Conservation (phyloP, 2,329 filamentous ascomycete species). For the Alternaria ventricosa region DNA sequence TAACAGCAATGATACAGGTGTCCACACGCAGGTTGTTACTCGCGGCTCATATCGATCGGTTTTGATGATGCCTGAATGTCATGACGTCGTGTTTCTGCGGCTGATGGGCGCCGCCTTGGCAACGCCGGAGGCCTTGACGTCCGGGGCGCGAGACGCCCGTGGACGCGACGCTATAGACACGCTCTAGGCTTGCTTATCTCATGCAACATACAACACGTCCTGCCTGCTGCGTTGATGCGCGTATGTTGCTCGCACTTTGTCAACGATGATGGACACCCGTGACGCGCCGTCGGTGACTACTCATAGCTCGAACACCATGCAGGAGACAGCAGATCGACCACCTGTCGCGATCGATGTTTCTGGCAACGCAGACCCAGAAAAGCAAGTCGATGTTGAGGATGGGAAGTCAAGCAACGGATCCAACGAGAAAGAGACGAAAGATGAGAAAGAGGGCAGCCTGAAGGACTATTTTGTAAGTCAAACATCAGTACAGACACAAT, state of each 20-base stretch:
- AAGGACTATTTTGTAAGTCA: constrained; percentile 3
- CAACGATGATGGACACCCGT: background rate
- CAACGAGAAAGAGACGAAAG: background rate
- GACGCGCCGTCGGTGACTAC: background rate
- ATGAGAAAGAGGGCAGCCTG: background rate
- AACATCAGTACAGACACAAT: too few relatives aligned
- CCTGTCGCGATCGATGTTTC: background rate
- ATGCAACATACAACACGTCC: background rate
- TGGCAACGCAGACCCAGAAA: background rate
- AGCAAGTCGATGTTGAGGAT: background rate
- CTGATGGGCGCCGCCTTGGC: background rate
- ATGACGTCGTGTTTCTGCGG: background rate
- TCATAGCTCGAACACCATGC: background rate
- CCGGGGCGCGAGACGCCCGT: background rate
- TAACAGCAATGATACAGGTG: background rate
- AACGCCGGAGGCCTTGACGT: background rate
- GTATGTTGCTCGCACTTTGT: background rate
- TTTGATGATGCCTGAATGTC: background rate
- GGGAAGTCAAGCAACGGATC: background rate
- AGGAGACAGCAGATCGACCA: background rate
- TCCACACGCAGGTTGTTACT: background rate
- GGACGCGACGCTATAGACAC: background rate
- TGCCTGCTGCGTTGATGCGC: background rate
- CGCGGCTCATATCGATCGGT: background rate
- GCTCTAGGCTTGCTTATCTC: background rate